These are phyloP conservation scores for Candida nanaspora DNA, from an alignment of 805 yeast species.

Conservation along the genomic window DNA sequence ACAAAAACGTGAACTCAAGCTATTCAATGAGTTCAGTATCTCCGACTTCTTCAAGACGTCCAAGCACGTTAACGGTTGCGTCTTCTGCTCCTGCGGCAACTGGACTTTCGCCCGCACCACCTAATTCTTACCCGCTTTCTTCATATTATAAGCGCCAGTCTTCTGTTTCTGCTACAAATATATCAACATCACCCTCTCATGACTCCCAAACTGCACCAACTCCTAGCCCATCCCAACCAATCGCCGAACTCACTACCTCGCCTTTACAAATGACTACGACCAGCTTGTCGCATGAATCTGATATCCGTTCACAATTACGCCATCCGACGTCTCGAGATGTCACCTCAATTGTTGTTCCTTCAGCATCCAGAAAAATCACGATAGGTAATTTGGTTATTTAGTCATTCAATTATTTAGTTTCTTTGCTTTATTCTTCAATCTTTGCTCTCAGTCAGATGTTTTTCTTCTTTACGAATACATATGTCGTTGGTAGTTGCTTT, in stretches of 20 bases:
- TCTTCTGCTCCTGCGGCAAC: not conserved
- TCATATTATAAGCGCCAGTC: not conserved
- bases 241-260: too few species aligned
- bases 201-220: not conserved
- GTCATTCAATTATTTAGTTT: too few species aligned
- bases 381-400: not conserved
- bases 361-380: not conserved
- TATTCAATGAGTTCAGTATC: not conserved
- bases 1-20: not conserved
- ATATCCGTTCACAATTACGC: not conserved
- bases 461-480: too few species aligned
- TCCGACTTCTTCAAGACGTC: not conserved
- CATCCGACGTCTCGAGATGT: too few species aligned
- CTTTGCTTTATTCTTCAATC: too few species aligned
- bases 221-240: too few species aligned
- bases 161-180: not conserved
- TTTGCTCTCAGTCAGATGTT: too few species aligned
- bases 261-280: too few species aligned
- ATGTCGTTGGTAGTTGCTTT: too few species aligned
- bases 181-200: not conserved
- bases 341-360: too few species aligned
- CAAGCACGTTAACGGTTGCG: not conserved
- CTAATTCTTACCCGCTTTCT: not conserved
- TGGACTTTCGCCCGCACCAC: too few species aligned
- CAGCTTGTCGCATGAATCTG: not conserved